Evolutionary conservation across 192 early-diverging fungal species (phyloP).

Genomic region (Phycomyces nitens): DNA sequence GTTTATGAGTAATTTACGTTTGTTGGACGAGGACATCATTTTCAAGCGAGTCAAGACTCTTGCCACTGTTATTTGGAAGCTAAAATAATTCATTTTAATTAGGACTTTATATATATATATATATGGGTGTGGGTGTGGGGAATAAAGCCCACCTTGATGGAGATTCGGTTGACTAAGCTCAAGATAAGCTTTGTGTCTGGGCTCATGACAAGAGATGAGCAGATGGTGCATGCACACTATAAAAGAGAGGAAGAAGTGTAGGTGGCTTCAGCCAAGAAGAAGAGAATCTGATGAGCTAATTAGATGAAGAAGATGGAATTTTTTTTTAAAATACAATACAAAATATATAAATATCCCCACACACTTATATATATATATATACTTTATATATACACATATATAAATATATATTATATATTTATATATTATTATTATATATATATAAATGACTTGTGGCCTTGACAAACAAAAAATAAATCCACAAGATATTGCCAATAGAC

Average conservation of each 20-base stretch:
- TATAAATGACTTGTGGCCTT: no score
- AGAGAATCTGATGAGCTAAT: no score
- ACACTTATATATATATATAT: no score
- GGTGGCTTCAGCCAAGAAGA: background rate
- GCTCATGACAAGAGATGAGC: constrained; percentile 24
- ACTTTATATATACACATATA: no score
- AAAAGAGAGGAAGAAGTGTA: background rate
- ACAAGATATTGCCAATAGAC: no score
- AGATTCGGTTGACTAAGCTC: constrained; percentile 40
- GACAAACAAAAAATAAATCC: no score
- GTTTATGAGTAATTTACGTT: constrained; percentile 34
- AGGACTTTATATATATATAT: background rate
- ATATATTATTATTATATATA: no score
- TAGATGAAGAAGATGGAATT: no score
- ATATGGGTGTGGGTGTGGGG: constrained; percentile 4
- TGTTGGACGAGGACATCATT: constrained; percentile 76
- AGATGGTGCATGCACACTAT: background rate
- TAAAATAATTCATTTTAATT: constrained; percentile 24
- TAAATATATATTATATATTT: no score
- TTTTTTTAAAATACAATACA: no score
- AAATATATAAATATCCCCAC: no score
- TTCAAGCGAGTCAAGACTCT: constrained; percentile 61
- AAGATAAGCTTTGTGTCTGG: constrained; percentile 40
- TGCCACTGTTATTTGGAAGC: constrained; percentile 74
- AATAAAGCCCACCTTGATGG: constrained; percentile 30